phyloP scores from a whole-genome alignment of 257 asterid genomes.

The Petrea volubilis region DNA sequence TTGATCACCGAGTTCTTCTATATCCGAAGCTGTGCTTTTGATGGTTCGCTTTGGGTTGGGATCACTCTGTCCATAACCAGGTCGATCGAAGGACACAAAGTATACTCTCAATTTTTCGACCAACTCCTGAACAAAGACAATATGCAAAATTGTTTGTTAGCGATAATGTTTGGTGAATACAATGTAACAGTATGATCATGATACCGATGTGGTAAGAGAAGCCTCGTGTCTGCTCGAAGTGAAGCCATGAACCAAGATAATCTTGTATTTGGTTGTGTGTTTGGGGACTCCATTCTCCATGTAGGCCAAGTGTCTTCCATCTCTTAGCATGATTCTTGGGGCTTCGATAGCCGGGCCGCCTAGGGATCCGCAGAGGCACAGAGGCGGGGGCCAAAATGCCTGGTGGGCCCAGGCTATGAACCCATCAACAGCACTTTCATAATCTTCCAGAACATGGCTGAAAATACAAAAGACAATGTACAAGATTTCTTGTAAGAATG shows the following conservation, averaged over 20 bases:
- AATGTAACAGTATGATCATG: conserved; percentile 50
- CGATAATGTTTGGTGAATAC: too few relatives aligned
- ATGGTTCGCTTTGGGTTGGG: too few relatives aligned
- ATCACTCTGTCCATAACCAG: too few relatives aligned
- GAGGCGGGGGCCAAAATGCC: conserved; percentile 59
- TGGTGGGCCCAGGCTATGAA: conserved; percentile 59
- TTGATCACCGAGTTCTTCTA: too few relatives aligned
- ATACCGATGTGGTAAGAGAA: too few relatives aligned
- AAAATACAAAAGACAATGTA: conserved; percentile 5
- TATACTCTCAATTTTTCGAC: conserved; percentile 57
- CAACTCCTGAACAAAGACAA: conserved; percentile 36
- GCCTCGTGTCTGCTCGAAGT: conserved; percentile 55
- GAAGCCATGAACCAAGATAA: conserved; percentile 71
- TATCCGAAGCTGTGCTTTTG: too few relatives aligned
- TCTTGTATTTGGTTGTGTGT: conserved; percentile 58
- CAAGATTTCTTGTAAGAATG: not conserved
- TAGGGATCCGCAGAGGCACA: conserved; percentile 59
- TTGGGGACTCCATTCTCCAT: conserved; percentile 77
- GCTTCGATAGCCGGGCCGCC: conserved; percentile 62
- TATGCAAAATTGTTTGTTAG: too few relatives aligned
- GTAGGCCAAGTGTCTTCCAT: conserved; percentile 79
- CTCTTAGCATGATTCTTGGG: conserved; percentile 67
- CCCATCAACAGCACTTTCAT: conserved; percentile 47
- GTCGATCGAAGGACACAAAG: too few relatives aligned
- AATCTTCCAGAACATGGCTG: conserved; percentile 58